phyloP scores from a whole-genome alignment of 1,284 basidiomycete genomes.

The Cutaneotrichosporon spelunceum region DNA sequence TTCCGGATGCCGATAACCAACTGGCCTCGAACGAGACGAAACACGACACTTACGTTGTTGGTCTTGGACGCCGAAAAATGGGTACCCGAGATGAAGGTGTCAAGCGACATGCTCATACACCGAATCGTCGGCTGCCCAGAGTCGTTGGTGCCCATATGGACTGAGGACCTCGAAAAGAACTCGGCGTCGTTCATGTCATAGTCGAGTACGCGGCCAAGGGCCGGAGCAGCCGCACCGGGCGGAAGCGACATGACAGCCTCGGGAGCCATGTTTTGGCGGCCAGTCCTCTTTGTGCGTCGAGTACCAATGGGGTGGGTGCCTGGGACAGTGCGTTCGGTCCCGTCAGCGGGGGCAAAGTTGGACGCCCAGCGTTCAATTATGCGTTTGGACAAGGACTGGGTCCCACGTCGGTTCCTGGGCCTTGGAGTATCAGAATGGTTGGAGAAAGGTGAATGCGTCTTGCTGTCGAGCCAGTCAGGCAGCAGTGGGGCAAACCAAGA shows the following conservation, averaged over 20 bases:
- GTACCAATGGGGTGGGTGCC: slow-evolving; percentile 6
- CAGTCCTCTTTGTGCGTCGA: slow-evolving; percentile 5
- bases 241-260: slow-evolving; percentile 9
- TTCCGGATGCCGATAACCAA: not conserved
- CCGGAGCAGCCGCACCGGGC: slow-evolving; percentile 19
- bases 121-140: not conserved
- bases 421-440: not conserved
- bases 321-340: not conserved
- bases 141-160: slow-evolving; percentile 3
- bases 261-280: not conserved
- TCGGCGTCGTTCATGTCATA: slow-evolving; percentile 1
- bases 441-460: not conserved
- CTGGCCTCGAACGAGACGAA: not conserved
- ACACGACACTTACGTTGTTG: slow-evolving; percentile 5
- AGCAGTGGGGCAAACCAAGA: slow-evolving; percentile 3
- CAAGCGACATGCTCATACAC: slow-evolving; percentile 7
- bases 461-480: slow-evolving; percentile 8
- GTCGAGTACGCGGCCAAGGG: slow-evolving; percentile 10
- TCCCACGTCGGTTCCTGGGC: not conserved
- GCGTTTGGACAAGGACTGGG: not conserved
- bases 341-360: not conserved
- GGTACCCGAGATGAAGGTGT: not conserved
- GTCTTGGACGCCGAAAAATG: not conserved
- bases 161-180: slow-evolving; percentile 1
- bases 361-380: not conserved